Percentiles rank a stretch among this genome's conserved stretches.
Conservation (phyloP, 768 basidiomycete genomes). For the Lactifluus subvellereus region DNA sequence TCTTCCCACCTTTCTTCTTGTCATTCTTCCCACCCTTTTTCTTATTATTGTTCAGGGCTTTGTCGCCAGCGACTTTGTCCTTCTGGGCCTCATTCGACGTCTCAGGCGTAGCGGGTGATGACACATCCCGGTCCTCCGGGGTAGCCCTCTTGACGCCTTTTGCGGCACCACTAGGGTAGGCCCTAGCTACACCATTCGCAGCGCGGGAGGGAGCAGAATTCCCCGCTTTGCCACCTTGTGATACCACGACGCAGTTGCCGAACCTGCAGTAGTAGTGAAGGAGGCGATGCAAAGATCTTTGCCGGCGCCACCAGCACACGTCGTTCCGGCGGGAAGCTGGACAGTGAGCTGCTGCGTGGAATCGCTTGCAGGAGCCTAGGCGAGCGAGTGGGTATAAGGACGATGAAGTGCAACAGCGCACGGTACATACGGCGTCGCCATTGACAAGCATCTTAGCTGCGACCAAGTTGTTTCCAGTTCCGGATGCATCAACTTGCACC, state of each 20-base stretch:
- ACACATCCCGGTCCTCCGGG: neutral
- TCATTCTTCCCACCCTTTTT: neutral
- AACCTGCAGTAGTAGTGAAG: constrained; percentile 44
- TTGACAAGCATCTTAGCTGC: constrained; percentile 42
- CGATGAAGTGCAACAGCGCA: neutral
- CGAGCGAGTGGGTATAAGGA: neutral
- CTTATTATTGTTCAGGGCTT: neutral
- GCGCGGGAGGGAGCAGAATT: neutral
- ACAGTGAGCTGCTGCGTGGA: constrained; percentile 40
- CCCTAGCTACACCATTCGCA: neutral
- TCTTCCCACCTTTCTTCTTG: neutral
- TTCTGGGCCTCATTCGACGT: too few relatives aligned
- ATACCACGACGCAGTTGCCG: constrained; percentile 50
- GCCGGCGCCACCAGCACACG: constrained; percentile 44
- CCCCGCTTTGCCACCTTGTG: constrained; percentile 25
- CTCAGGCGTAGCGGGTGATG: neutral
- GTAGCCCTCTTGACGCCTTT: neutral
- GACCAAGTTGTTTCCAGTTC: constrained; percentile 30
- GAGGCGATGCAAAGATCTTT: constrained; percentile 47
- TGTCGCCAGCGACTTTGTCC: too few relatives aligned
- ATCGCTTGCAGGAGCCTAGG: constrained; percentile 35
- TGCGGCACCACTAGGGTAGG: neutral
- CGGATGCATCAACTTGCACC: constrained; percentile 43
- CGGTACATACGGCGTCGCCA: constrained; percentile 40
- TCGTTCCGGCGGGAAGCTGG: constrained; percentile 43